A percentile compares a stretch with the other conserved stretches of the same genome.
These are phyloP conservation scores for Coemansia sp. DNA, from an alignment of 192 early-diverging fungal species.

Conservation along the genomic window DNA sequence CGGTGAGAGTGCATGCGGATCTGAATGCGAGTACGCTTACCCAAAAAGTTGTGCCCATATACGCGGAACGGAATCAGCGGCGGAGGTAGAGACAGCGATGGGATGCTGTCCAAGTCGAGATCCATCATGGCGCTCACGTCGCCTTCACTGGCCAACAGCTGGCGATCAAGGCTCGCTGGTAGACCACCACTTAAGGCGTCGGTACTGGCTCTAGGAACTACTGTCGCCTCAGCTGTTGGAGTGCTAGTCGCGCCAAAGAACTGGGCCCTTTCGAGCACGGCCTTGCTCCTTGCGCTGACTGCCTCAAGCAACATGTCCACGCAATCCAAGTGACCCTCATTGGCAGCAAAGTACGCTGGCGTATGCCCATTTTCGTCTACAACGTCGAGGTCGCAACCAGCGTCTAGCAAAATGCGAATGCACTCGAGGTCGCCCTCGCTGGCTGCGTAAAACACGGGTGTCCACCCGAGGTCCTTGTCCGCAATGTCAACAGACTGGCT, in stretches of 20 bases:
- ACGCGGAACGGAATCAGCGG: conserved; percentile 98
- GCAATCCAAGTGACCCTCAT: conserved; percentile 87
- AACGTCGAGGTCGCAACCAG: conserved; percentile 72
- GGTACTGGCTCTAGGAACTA: background rate
- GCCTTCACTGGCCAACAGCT: background rate
- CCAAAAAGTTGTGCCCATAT: conserved; percentile 97
- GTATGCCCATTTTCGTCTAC: conserved; percentile 86
- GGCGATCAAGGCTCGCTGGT: background rate
- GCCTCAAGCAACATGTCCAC: conserved; percentile 77
- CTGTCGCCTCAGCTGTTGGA: background rate
- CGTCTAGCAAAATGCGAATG: conserved; percentile 77
- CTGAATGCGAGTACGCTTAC: conserved; percentile 87
- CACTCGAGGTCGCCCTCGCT: conserved; percentile 88
- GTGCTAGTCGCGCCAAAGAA: background rate
- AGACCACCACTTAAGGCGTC: background rate
- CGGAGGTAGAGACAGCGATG: conserved; percentile 92
- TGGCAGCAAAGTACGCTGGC: conserved; percentile 88
- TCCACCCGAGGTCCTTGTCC: conserved; percentile 95
- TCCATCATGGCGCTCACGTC: conserved; percentile 55
- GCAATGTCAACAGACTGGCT: conserved; percentile 74
- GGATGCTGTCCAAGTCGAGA: conserved; percentile 87
- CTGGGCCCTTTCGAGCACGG: conserved; percentile 2
- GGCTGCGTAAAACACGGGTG: conserved; percentile 95
- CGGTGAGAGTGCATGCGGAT: conserved; percentile 65
- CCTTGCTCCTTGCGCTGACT: conserved; percentile 25